Evolutionary conservation across 805 yeast species (phyloP).

Genomic region (Candida sithepensis): DNA sequence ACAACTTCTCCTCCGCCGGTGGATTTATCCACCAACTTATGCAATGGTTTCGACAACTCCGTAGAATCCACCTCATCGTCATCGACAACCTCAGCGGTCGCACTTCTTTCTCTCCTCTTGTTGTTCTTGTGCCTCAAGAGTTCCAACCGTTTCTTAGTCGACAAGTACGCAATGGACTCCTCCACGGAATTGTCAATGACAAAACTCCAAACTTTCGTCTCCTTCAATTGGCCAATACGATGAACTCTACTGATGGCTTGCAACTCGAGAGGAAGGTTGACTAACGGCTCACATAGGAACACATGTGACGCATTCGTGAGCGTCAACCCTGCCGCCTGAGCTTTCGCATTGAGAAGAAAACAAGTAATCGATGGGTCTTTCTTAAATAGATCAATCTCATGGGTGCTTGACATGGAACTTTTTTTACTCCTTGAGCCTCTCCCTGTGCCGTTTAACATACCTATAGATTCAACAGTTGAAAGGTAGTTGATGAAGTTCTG

Average conservation of each 20-base stretch:
- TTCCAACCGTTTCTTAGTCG: conserved; percentile 57
- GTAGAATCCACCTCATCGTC: conserved; percentile 49
- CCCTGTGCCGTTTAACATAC: conserved; percentile 1
- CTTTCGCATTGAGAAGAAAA: conserved; percentile 76
- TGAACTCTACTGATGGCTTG: conserved; percentile 93
- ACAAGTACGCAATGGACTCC: conserved; percentile 72
- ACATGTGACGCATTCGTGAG: conserved; percentile 91
- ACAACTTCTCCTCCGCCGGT: conserved; percentile 58
- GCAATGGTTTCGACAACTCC: conserved; percentile 50
- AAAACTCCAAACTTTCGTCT: conserved; percentile 91
- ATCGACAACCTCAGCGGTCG: conserved; percentile 25
- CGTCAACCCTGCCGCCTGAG: conserved; percentile 89
- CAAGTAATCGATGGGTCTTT: conserved; percentile 67
- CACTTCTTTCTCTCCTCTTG: conserved; percentile 20
- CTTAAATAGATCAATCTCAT: conserved; percentile 57
- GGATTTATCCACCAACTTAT: conserved; percentile 43
- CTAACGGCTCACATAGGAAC: conserved; percentile 86
- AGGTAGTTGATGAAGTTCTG: conserved; percentile 54
- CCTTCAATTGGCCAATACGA: conserved; percentile 80
- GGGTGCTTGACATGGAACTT: conserved; percentile 13
- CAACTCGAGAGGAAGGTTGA: conserved; percentile 79
- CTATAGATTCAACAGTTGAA: conserved; percentile 40
- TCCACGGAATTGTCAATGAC: conserved; percentile 82
- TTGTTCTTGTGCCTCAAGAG: conserved; percentile 30
- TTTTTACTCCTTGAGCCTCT: conserved; percentile 4